Evolutionary conservation across 441 rosid genomes (phyloP).

Genomic region (Arabidopsis hybrid): DNA sequence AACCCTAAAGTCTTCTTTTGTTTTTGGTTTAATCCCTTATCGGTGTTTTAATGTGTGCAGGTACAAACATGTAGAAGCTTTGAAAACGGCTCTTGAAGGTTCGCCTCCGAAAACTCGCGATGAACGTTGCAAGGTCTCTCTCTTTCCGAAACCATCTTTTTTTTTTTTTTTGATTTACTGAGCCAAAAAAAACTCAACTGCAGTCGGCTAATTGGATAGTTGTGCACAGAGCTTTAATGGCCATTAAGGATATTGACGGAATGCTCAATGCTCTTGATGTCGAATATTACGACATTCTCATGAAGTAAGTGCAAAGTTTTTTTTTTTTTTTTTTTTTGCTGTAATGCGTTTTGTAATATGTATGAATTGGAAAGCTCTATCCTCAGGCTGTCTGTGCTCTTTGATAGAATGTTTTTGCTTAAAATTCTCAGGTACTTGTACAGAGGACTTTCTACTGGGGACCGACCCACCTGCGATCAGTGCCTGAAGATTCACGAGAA

Average conservation of each 20-base stretch:
- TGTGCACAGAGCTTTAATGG: too few relatives aligned
- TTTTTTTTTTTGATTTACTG: not conserved
- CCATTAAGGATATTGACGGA: too few relatives aligned
- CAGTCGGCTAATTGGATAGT: too few relatives aligned
- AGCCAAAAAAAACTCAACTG: not conserved
- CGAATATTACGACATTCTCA: too few relatives aligned
- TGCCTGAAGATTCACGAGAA: slow-evolving; percentile 94
- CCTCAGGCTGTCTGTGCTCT: not conserved
- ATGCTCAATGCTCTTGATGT: too few relatives aligned
- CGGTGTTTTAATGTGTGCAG: slow-evolving; percentile 36
- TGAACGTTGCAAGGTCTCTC: slow-evolving; percentile 91
- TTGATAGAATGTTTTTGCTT: not conserved
- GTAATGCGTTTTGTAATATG: not conserved
- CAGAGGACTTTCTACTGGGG: slow-evolving; percentile 93
- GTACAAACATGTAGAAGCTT: slow-evolving; percentile 80
- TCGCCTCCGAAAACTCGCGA: slow-evolving; percentile 81
- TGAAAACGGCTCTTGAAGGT: slow-evolving; percentile 94
- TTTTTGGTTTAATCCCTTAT: not conserved
- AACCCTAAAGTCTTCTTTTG: not conserved
- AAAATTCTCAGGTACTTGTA: slow-evolving; percentile 67
- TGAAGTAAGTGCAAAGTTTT: too few relatives aligned
- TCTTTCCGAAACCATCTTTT: not conserved
- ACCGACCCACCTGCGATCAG: slow-evolving; percentile 94
- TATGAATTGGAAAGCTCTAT: not conserved
- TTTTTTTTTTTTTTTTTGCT: not conserved